Conservation (phyloP, 2,329 filamentous ascomycete species). For the Erysiphe pulchra region DNA sequence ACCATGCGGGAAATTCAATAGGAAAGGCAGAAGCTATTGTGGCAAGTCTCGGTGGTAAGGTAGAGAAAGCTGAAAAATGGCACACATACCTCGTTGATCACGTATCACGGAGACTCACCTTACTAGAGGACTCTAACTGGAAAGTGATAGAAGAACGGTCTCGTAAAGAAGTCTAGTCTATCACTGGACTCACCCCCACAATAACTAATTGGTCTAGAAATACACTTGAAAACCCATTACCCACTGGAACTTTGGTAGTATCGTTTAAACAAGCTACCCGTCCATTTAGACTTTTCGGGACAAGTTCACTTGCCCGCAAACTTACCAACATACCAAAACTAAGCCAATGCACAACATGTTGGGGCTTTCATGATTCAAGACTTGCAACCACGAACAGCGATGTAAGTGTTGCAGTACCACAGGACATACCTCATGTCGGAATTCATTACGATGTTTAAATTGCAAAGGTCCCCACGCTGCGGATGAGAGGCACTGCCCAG, state of each 20-base stretch:
- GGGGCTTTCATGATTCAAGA: neutral
- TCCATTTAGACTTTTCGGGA: neutral
- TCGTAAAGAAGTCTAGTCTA: neutral
- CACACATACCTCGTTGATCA: too few species aligned
- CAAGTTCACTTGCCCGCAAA: neutral
- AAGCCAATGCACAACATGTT: neutral
- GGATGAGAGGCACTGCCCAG: too few species aligned
- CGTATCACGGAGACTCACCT: too few species aligned
- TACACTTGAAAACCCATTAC: neutral
- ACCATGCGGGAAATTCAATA: too few species aligned
- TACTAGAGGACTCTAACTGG: too few species aligned
- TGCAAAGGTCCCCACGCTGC: too few species aligned
- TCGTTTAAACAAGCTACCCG: neutral
- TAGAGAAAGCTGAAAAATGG: too few species aligned
- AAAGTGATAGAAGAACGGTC: neutral
- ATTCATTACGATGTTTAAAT: too few species aligned
- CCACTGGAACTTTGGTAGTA: neutral
- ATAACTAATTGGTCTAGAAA: neutral
- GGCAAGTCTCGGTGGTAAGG: too few species aligned
- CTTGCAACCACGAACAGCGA: neutral
- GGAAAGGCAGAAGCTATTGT: too few species aligned
- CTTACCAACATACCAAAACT: neutral
- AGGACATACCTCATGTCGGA: neutral
- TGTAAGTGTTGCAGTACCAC: neutral
- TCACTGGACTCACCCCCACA: neutral